Conservation (phyloP, 2,329 filamentous ascomycete species). For the Talaromyces islandicus region DNA sequence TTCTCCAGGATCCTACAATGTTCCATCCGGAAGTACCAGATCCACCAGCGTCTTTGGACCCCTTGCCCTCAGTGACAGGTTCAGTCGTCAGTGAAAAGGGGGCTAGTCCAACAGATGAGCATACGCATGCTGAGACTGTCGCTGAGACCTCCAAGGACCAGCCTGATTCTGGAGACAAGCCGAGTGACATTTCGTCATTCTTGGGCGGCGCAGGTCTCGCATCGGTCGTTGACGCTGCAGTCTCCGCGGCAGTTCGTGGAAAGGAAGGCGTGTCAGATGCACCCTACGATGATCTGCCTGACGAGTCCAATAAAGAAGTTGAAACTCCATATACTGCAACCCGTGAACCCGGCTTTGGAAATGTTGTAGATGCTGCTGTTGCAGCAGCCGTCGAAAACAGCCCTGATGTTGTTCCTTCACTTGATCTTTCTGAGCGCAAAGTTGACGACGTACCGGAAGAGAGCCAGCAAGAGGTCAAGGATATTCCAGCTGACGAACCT, state of each 20-base stretch:
- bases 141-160: not conserved
- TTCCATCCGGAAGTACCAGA: conserved; percentile 18
- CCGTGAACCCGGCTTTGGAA: not conserved
- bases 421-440: not conserved
- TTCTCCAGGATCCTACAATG: conserved; percentile 32
- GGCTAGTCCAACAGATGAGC: conserved; percentile 13
- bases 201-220: conserved; percentile 8
- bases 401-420: not conserved
- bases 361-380: conserved; percentile 10
- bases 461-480: not conserved
- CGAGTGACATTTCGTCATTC: conserved; percentile 6
- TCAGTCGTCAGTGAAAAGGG: conserved; percentile 22
- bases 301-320: not conserved
- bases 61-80: conserved; percentile 26
- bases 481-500: conserved; percentile 4
- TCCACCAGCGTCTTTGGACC: conserved; percentile 16
- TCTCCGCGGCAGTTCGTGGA: conserved; percentile 14
- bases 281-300: not conserved
- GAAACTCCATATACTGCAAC: not conserved
- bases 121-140: not conserved
- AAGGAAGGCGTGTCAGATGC: conserved; percentile 5
- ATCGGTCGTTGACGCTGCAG: conserved; percentile 16
- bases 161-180: conserved; percentile 11
- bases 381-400: not conserved
- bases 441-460: not conserved